Percentiles rank a stretch among this genome's conserved stretches.
phyloP scores from a whole-genome alignment of 768 basidiomycete species.

The Auriculariales sp. region DNA sequence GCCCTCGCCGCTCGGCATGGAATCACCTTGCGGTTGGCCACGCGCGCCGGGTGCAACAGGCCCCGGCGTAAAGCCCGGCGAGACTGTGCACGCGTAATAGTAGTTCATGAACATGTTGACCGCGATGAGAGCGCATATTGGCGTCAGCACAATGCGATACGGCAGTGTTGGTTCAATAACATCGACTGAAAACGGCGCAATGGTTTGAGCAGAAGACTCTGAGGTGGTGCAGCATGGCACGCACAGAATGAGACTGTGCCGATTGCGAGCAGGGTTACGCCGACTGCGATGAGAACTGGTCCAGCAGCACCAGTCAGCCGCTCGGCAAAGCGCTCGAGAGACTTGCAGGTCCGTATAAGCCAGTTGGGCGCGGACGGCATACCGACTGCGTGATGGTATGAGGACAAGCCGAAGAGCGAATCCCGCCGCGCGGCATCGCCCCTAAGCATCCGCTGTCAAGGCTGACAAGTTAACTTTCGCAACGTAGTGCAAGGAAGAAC shows the following conservation, averaged over 20 bases:
- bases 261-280: conserved; percentile 48
- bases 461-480: too few relatives aligned
- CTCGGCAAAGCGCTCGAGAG: conserved; percentile 61
- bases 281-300: conserved; percentile 78
- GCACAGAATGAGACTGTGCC: conserved; percentile 74
- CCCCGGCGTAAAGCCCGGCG: conserved; percentile 47
- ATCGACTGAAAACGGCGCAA: conserved; percentile 39
- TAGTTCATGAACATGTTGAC: conserved; percentile 72
- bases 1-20: neutral
- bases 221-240: conserved; percentile 16
- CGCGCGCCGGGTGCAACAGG: neutral
- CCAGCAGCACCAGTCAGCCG: conserved; percentile 80
- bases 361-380: too few relatives aligned
- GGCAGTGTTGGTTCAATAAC: conserved; percentile 57
- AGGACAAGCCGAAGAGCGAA: too few relatives aligned
- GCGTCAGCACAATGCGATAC: conserved; percentile 42
- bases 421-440: too few relatives aligned
- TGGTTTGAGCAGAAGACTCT: neutral
- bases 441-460: too few relatives aligned
- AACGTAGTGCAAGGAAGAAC: too few relatives aligned
- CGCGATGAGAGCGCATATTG: conserved; percentile 60
- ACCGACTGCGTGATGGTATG: too few relatives aligned
- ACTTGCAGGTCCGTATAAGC: too few relatives aligned
- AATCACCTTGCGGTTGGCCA: neutral
- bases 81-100: conserved; percentile 65